Base-by-base conservation (phyloP, 768 basidiomycete genomes). In the Hypholoma sublateritium region DNA sequence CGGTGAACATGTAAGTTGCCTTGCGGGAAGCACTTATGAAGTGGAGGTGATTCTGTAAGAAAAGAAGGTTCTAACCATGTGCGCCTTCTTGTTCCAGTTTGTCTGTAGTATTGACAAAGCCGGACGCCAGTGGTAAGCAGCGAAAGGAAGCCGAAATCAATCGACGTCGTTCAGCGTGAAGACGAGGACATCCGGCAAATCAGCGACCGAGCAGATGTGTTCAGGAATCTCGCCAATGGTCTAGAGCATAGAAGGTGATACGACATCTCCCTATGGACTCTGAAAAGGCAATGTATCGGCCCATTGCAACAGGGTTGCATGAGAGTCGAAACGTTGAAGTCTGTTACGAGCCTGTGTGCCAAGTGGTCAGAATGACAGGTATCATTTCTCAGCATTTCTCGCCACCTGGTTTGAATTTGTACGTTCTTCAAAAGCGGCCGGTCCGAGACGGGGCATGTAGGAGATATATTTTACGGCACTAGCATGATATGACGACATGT, bases 241-340 rank as follows among this genome's bases (percentile, higher is more conserved):
- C 36, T 46, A 58, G 53, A 59, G 59, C 55, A 51, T 45, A 53
- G 59, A 57, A 52, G 55, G 43, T 56, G 58, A 42, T 54, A 43
- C 28, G 24, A 22, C 28, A 32, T 32, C 28, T 32, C 28, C 25
- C 28, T 32, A 32, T 32, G 28, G 28, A 5, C 28, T 41, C 39
- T 42, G 45, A 44, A 45, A 49, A 42, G 51, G 57, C 25, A 58
- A 42, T 47, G 43, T 21, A 35, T 36, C n/a, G 17, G 32, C 48
- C 48, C 34, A 36, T 49, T 49, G 22, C 48, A 35, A 49, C n/a
- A 35, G 36, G 9, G 34, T 1, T 19, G 34, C 48, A 49, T 21
- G 28, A 32, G 48, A n/a, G 11, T 36, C 37, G 37, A 41, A 39
- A 41, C 39, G 16, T 41, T 41, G 39, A 41, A 17, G 3, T 16